Evolutionary conservation across 306 rosid species (phyloP).

Genomic region (Quercus ilex): DNA sequence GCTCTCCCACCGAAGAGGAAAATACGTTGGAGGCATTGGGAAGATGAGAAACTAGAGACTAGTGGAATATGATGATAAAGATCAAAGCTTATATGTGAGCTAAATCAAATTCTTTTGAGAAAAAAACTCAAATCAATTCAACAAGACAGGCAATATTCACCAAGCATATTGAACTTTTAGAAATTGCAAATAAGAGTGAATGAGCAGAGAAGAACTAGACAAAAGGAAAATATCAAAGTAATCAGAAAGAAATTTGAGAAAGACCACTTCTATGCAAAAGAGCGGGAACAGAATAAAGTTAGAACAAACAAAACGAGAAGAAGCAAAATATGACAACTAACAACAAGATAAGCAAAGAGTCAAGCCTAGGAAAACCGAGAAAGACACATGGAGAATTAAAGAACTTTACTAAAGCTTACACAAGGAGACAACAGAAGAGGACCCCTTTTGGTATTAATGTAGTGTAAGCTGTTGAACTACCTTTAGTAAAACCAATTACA

Average conservation of each 20-base stretch:
- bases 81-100: neutral
- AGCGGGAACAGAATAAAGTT: neutral
- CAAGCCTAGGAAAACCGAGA: neutral
- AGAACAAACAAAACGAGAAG: neutral
- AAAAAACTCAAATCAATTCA: constrained; percentile 23
- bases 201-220: neutral
- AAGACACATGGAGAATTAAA: neutral
- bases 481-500: constrained; percentile 15
- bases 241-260: neutral
- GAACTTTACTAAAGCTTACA: constrained; percentile 9
- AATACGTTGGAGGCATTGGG: constrained; percentile 76
- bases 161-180: neutral
- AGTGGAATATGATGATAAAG: neutral
- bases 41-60: constrained; percentile 21
- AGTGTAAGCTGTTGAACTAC: constrained; percentile 22
- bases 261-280: neutral
- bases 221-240: neutral
- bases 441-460: neutral
- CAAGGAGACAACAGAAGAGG: constrained; percentile 8
- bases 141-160: neutral
- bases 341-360: constrained; percentile 5
- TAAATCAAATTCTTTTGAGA: constrained; percentile 2
- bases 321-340: neutral
- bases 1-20: constrained; percentile 99
- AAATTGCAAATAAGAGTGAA: neutral